A percentile compares a stretch with the other conserved stretches of the same genome.
These are phyloP conservation scores for Clonostachys rhizophaga DNA, from an alignment of 2,329 filamentous ascomycete species.

Conservation along the genomic window DNA sequence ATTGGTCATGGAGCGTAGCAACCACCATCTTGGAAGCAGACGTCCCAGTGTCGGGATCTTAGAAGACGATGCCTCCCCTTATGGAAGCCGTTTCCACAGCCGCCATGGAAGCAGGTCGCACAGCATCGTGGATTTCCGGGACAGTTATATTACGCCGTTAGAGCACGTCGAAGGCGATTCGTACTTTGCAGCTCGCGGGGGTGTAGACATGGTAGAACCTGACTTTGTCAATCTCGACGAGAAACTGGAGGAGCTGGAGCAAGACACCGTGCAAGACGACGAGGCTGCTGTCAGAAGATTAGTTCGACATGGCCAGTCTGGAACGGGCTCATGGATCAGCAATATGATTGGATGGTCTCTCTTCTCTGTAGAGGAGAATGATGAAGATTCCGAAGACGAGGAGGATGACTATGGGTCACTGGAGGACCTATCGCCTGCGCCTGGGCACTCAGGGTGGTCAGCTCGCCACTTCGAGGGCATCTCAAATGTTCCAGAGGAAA, in stretches of 20 bases:
- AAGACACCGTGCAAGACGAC: constrained; percentile 47
- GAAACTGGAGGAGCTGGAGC: constrained; percentile 48
- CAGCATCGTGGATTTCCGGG: constrained; percentile 24
- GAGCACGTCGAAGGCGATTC: constrained; percentile 18
- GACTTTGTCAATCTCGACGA: constrained; percentile 62
- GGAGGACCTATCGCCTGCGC: constrained; percentile 16
- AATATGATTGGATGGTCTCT: constrained; percentile 55
- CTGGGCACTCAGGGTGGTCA: constrained; percentile 23
- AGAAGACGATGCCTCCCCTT: constrained; percentile 35
- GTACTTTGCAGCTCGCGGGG: constrained; percentile 33
- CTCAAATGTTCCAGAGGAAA: constrained; percentile 33
- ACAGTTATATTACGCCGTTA: constrained; percentile 37
- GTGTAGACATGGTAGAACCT: constrained; percentile 20
- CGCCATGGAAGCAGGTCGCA: constrained; percentile 30
- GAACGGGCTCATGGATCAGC: constrained; percentile 54
- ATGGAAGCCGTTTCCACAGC: constrained; percentile 44
- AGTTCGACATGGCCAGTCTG: constrained; percentile 45
- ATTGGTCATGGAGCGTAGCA: constrained; percentile 42
- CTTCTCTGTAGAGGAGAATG: constrained; percentile 58
- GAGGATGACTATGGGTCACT: constrained; percentile 28
- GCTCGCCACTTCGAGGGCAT: constrained; percentile 33
- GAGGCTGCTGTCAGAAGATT: constrained; percentile 55
- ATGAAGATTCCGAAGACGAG: constrained; percentile 39
- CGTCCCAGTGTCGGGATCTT: constrained; percentile 33
- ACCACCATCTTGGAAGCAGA: constrained; percentile 30